Conservation (phyloP, 2,329 filamentous ascomycete genomes). For the Sarocladiaceae sp. region DNA sequence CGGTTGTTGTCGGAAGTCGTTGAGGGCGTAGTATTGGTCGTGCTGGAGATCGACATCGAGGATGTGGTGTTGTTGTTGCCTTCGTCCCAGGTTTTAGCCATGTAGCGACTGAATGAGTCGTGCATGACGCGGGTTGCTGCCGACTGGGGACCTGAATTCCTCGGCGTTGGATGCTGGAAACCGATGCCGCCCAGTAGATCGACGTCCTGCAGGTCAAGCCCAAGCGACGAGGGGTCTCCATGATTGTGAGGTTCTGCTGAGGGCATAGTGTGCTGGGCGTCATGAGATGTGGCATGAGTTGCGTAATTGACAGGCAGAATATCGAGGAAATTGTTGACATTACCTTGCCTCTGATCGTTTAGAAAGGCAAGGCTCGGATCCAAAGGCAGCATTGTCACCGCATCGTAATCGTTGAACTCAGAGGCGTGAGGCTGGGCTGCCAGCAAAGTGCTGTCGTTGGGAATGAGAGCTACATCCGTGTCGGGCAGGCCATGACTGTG, state of each 20-base stretch:
- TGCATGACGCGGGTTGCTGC: slow-evolving; percentile 5
- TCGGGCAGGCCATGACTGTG: too few species aligned
- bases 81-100: slow-evolving; percentile 16
- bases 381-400: background rate
- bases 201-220: slow-evolving; percentile 18
- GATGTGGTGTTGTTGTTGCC: slow-evolving; percentile 12
- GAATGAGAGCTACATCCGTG: background rate
- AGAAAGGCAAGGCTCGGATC: slow-evolving; percentile 32
- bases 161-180: slow-evolving; percentile 23
- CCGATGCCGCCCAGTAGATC: slow-evolving; percentile 27
- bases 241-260: background rate
- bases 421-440: background rate
- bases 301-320: slow-evolving; percentile 25
- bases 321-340: slow-evolving; percentile 28
- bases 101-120: slow-evolving; percentile 17
- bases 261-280: background rate
- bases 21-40: slow-evolving; percentile 16
- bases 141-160: background rate
- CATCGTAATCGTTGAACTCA: background rate
- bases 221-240: background rate
- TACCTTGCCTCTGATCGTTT: slow-evolving; percentile 22
- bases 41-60: slow-evolving; percentile 19
- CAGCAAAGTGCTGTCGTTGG: background rate
- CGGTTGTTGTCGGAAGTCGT: background rate
- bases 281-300: slow-evolving; percentile 14